Evolutionary conservation across 1,284 basidiomycete genomes (phyloP).

Genomic region (Ustilago loliicola): DNA sequence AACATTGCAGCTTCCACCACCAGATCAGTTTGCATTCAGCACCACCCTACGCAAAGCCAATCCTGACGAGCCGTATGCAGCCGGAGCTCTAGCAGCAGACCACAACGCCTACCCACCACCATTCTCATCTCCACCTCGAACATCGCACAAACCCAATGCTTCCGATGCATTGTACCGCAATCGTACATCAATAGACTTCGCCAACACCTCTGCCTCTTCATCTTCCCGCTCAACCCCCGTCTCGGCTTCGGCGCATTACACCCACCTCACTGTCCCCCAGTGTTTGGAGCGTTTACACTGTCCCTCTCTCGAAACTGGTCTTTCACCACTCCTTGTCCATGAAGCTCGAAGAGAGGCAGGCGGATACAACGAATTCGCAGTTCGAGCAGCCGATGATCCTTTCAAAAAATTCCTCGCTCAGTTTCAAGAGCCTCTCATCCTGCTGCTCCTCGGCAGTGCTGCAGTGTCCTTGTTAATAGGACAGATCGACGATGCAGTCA

Average conservation of each 20-base stretch:
- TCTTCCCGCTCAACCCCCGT: constrained; percentile 5
- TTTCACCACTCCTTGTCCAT: constrained; percentile 41
- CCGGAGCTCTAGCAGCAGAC: not conserved
- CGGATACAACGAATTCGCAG: constrained; percentile 85
- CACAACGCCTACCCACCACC: constrained; percentile 20
- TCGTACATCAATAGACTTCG: constrained; percentile 21
- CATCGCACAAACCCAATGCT: constrained; percentile 30
- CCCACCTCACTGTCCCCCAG: constrained; percentile 48
- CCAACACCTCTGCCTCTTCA: constrained; percentile 5
- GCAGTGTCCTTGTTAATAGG: constrained; percentile 89
- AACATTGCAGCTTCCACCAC: constrained; percentile 17
- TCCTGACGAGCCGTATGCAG: constrained; percentile 37
- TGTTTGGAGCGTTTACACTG: constrained; percentile 46
- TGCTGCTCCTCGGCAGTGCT: constrained; percentile 88
- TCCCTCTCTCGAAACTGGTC: constrained; percentile 53
- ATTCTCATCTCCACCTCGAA: constrained; percentile 31
- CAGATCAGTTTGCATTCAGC: constrained; percentile 57
- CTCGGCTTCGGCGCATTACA: constrained; percentile 51
- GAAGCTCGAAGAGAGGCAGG: constrained; percentile 45
- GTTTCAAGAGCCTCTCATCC: constrained; percentile 92
- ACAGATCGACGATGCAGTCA: constrained; percentile 92
- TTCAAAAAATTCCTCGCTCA: constrained; percentile 90
- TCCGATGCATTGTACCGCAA: constrained; percentile 23
- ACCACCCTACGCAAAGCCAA: constrained; percentile 53
- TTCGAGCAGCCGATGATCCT: constrained; percentile 83